Conservation (phyloP, 371 early-diverging fungal genomes). For the Rhizopus arrhizus region DNA sequence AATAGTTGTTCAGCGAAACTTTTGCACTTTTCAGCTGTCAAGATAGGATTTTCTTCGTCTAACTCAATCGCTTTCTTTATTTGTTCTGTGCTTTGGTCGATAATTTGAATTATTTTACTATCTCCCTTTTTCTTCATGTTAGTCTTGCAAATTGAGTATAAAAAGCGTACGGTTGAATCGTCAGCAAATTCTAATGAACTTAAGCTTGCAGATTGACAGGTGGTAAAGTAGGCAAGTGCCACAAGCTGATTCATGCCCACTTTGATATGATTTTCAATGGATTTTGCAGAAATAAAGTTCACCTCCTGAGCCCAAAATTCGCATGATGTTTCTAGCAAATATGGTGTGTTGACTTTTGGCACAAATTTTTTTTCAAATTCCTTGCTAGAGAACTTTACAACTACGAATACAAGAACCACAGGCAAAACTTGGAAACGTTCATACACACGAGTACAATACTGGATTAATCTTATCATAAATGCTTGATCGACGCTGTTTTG, state of each 20-base stretch:
- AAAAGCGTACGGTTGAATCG: slow-evolving; percentile 22
- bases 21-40: slow-evolving; percentile 25
- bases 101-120: slow-evolving; percentile 13
- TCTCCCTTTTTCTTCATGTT: slow-evolving; percentile 23
- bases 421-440: slow-evolving; percentile 20
- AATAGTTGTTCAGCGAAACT: slow-evolving; percentile 18
- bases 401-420: slow-evolving; percentile 19
- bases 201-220: slow-evolving; percentile 17
- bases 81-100: slow-evolving; percentile 21
- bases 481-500: slow-evolving; percentile 17
- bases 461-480: slow-evolving; percentile 19
- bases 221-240: slow-evolving; percentile 24
- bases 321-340: slow-evolving; percentile 19
- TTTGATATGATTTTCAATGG: slow-evolving; percentile 22
- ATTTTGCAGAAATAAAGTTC: slow-evolving; percentile 15
- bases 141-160: slow-evolving; percentile 17
- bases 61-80: slow-evolving; percentile 22
- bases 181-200: slow-evolving; percentile 18
- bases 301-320: slow-evolving; percentile 18
- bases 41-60: slow-evolving; percentile 22
- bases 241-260: slow-evolving; percentile 23
- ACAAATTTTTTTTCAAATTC: slow-evolving; percentile 23
- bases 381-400: slow-evolving; percentile 20
- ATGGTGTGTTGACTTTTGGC: slow-evolving; percentile 20
- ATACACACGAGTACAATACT: slow-evolving; percentile 17